A percentile compares a stretch with the other conserved stretches of the same genome.
These are phyloP conservation scores for Lotus japonicus DNA, from an alignment of 306 rosid species.

Conservation along the genomic window DNA sequence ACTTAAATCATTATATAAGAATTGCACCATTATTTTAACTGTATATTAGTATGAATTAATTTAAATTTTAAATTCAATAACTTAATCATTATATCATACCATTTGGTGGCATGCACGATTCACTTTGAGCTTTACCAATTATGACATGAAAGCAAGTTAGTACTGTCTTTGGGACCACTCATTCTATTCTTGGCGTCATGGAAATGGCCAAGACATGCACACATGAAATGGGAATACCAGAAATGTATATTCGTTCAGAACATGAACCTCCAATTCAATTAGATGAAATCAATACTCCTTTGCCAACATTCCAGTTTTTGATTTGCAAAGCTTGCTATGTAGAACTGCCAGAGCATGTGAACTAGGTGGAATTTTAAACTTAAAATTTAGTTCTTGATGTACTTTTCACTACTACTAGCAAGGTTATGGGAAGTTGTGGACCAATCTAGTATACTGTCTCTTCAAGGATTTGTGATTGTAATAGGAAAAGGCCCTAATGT, in stretches of 20 bases:
- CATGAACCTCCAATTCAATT: conserved; percentile 20
- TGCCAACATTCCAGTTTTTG: conserved; percentile 48
- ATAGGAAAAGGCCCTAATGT: too few relatives aligned
- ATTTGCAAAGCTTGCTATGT: conserved; percentile 25
- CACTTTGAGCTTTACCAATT: neutral
- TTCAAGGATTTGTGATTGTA: too few relatives aligned
- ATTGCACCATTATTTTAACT: too few relatives aligned
- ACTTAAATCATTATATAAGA: too few relatives aligned
- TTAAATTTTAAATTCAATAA: too few relatives aligned
- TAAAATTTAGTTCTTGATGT: too few relatives aligned
- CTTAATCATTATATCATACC: too few relatives aligned
- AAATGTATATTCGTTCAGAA: conserved; percentile 36
- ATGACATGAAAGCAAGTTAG: conserved; percentile 17
- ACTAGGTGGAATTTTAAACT: too few relatives aligned
- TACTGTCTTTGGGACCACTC: conserved; percentile 8
- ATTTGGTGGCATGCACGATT: neutral
- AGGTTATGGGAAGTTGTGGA: too few relatives aligned
- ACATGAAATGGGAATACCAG: conserved; percentile 29
- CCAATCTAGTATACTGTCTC: too few relatives aligned
- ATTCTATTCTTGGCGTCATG: conserved; percentile 31
- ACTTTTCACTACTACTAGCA: too few relatives aligned
- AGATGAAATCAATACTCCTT: conserved; percentile 12
- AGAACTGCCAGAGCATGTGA: conserved; percentile 16
- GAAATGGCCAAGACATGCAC: conserved; percentile 13
- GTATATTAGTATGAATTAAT: too few relatives aligned